Evolutionary conservation across 2,329 filamentous ascomycete genomes (phyloP).

Genomic region (Westerdykella ornata): DNA sequence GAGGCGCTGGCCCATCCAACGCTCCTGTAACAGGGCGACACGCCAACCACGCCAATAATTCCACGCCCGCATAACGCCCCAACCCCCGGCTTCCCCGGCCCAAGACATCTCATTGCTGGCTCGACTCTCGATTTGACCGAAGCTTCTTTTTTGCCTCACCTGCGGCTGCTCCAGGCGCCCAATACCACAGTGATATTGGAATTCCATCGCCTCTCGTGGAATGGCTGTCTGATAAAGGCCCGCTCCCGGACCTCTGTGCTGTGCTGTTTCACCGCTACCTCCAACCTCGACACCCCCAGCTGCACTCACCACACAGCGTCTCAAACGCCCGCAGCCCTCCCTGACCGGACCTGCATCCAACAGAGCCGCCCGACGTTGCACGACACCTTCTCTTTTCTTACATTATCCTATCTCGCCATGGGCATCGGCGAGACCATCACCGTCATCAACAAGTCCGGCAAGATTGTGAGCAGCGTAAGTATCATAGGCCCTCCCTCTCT

Average conservation of each 20-base stretch:
- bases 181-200: not conserved
- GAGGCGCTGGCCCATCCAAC: slow-evolving; percentile 10
- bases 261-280: not conserved
- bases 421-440: slow-evolving; percentile 67
- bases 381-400: slow-evolving; percentile 9
- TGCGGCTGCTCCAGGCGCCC: slow-evolving; percentile 1
- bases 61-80: not conserved
- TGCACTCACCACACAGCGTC: not conserved
- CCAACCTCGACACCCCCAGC: not conserved
- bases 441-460: slow-evolving; percentile 84
- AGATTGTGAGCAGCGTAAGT: slow-evolving; percentile 80
- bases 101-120: not conserved
- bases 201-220: not conserved
- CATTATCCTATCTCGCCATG: slow-evolving; percentile 16
- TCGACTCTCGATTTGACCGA: not conserved
- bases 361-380: slow-evolving; percentile 1
- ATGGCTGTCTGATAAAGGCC: slow-evolving; percentile 2
- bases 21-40: slow-evolving; percentile 31
- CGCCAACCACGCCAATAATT: slow-evolving; percentile 13
- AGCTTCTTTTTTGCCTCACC: slow-evolving; percentile 9
- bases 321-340: not conserved
- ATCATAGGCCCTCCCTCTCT: slow-evolving; percentile 2
- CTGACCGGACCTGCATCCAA: too few species aligned
- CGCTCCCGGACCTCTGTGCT: too few species aligned
- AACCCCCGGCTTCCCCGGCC: not conserved